Evolutionary conservation across 768 basidiomycete species (phyloP), one percentile per base, ranked within the genome.

Genomic region (Phylloporus scabripes): DNA sequence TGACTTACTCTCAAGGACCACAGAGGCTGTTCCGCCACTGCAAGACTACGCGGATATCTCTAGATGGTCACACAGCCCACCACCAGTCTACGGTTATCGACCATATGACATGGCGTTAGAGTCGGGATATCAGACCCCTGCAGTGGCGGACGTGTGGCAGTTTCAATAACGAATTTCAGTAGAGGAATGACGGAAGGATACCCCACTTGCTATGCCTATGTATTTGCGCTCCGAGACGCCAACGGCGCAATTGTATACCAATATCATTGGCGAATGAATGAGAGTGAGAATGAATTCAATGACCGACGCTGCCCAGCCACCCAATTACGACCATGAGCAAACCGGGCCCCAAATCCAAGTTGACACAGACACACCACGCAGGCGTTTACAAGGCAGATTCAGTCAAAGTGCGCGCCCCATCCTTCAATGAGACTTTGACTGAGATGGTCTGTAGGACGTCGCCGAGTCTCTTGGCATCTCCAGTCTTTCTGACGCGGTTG

Each of bases 381-480:
- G 83, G 83, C 38, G 72, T 83, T 31, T 83, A 80, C 68, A 84
- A 80, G 56, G 67, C 75, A 48, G 82, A 85, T 46, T 72, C 78
- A 34, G 74, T 85, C 53, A 83, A 81, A 71, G 82, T 79, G 61
- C 58, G 72, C 50, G 39, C 49, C 50, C 46, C 46, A 41, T 48
- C 44, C 55, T 40, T 50, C 31, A 38, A n/a, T 23, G 34, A 43
- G 42, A 54, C 28, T 47, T 15, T 33, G 39, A 51, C 38, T 53
- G 40, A 58, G 39, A 40, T 12, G 17, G 45, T 48, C 52, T 58
- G 38, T 45, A 95, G 93, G 93, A 98, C 72, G 84, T 87, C 40
- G 93, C 96, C 28, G 95, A 97, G 56, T 85, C 87, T 0, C 68
- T 96, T 28, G 83, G 83, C 51, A 82, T 98, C 48, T 70, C 82